A percentile compares a stretch with the other conserved stretches of the same genome.
Evolutionary conservation across 768 basidiomycete species (phyloP).

Genomic region (Boletus sp.): DNA sequence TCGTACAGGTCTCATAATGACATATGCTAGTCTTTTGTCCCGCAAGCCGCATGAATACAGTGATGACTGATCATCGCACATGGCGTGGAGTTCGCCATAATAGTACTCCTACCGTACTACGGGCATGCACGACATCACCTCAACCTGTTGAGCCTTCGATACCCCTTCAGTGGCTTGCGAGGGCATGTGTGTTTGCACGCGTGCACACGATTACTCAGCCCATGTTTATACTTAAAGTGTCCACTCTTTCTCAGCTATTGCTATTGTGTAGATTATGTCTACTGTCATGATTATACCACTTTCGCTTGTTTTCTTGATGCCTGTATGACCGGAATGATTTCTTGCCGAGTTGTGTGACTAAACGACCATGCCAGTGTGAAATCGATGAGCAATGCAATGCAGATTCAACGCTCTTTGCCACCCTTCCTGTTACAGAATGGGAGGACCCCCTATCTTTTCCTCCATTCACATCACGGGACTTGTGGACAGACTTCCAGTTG

Average conservation of each 20-base stretch:
- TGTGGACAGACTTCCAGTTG: too few species aligned
- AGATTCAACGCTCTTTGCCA: slow-evolving; percentile 16
- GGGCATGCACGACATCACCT: slow-evolving; percentile 38
- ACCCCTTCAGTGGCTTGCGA: slow-evolving; percentile 10
- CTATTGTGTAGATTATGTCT: slow-evolving; percentile 21
- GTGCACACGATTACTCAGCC: slow-evolving; percentile 8
- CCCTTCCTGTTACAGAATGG: too few species aligned
- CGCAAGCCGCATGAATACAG: too few species aligned
- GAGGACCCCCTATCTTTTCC: too few species aligned
- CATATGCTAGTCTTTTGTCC: too few species aligned
- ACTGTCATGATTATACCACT: slow-evolving; percentile 26
- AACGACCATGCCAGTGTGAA: slow-evolving; percentile 64
- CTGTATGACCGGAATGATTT: slow-evolving; percentile 24
- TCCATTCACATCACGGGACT: too few species aligned
- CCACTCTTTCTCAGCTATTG: slow-evolving; percentile 22
- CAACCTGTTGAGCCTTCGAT: slow-evolving; percentile 20
- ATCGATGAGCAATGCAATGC: slow-evolving; percentile 41
- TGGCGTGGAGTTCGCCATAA: too few species aligned
- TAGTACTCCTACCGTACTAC: too few species aligned
- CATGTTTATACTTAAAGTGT: slow-evolving; percentile 21
- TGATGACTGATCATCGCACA: too few species aligned
- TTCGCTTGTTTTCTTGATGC: slow-evolving; percentile 29
- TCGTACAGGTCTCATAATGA: too few species aligned
- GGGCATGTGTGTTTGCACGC: neutral
- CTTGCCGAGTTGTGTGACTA: slow-evolving; percentile 23